Evolutionary conservation across 768 basidiomycete genomes (phyloP).

Genomic region (Pholiota conissans): DNA sequence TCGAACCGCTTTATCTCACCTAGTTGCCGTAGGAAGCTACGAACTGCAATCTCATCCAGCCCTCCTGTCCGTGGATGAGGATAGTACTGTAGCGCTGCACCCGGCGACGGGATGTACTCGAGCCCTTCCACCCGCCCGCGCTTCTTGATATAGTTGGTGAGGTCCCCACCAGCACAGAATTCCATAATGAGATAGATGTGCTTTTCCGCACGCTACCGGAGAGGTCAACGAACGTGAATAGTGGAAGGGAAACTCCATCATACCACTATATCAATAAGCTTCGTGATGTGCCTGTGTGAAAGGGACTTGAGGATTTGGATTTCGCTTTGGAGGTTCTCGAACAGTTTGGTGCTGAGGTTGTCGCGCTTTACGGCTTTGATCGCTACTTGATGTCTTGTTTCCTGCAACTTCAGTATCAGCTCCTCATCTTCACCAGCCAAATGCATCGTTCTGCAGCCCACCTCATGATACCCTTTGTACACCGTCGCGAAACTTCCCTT

Average conservation of each 20-base stretch:
- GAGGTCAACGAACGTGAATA: slow-evolving; percentile 1
- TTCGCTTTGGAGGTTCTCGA: slow-evolving; percentile 98
- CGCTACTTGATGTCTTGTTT: slow-evolving; percentile 77
- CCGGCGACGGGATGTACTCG: slow-evolving; percentile 73
- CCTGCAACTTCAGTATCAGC: slow-evolving; percentile 40
- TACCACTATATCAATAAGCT: slow-evolving; percentile 91
- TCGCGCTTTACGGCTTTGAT: slow-evolving; percentile 93
- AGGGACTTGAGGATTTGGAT: slow-evolving; percentile 95
- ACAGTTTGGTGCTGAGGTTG: slow-evolving; percentile 86
- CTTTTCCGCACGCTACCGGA: slow-evolving; percentile 63
- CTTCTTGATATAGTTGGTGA: slow-evolving; percentile 96
- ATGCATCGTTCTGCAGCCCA: slow-evolving; percentile 31
- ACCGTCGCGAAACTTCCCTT: slow-evolving; percentile 97
- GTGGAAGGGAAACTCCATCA: slow-evolving; percentile 24
- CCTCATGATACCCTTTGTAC: slow-evolving; percentile 90
- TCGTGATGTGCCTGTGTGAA: slow-evolving; percentile 91
- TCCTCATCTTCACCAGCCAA: not conserved
- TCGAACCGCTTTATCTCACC: slow-evolving; percentile 43
- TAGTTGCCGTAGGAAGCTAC: slow-evolving; percentile 90
- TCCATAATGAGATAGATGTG: slow-evolving; percentile 97
- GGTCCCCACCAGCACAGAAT: slow-evolving; percentile 93
- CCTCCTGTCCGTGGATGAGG: slow-evolving; percentile 92
- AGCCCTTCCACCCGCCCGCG: slow-evolving; percentile 91
- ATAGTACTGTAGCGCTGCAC: slow-evolving; percentile 77
- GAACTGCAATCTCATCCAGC: slow-evolving; percentile 84